phyloP scores from a whole-genome alignment of 495 filamentous ascomycete genomes.

The Aspergillus bridgeri region DNA sequence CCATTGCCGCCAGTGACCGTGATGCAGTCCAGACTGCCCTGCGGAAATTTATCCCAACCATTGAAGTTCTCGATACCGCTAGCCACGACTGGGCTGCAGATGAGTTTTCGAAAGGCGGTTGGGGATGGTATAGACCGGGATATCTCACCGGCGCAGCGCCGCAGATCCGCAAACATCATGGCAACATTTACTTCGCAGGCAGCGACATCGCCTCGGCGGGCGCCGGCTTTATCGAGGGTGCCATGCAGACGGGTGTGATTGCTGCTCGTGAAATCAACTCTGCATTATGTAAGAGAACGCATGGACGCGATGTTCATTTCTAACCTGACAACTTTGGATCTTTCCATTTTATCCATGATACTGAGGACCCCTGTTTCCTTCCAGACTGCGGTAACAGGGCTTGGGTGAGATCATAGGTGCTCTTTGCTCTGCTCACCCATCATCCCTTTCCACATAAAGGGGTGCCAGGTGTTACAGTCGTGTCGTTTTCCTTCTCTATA shows the following conservation, averaged over 20 bases:
- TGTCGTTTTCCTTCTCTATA: too few species aligned
- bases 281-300: too few species aligned
- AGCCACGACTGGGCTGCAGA: neutral
- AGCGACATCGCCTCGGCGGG: neutral
- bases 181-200: neutral
- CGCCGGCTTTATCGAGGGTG: neutral
- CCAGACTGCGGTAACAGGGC: too few species aligned
- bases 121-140: neutral
- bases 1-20: neutral
- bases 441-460: too few species aligned
- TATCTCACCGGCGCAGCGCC: neutral
- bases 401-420: too few species aligned
- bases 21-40: neutral
- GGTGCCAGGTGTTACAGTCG: too few species aligned
- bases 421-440: too few species aligned
- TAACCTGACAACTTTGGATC: too few species aligned
- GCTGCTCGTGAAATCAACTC: too few species aligned
- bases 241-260: neutral
- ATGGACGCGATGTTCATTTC: too few species aligned
- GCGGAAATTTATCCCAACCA: neutral
- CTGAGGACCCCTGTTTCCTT: too few species aligned
- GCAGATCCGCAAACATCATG: neutral
- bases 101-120: neutral
- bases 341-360: too few species aligned
- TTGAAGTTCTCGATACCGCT: neutral